A percentile compares a stretch with the other conserved stretches of the same genome.
Conservation (phyloP, 179 eudicot species). For the Nepenthes alata region DNA sequence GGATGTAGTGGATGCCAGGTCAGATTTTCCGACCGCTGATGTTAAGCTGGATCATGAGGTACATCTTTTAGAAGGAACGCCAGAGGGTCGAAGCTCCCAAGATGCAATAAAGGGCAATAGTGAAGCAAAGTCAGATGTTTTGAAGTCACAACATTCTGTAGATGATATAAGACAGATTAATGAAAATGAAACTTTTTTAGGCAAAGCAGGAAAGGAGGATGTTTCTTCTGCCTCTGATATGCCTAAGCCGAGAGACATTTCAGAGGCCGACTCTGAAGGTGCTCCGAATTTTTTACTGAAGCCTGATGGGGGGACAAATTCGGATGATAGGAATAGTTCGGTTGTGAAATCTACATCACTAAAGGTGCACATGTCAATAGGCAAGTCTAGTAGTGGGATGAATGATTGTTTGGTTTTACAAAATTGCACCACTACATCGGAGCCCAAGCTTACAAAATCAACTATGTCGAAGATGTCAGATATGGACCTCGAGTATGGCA, state of each 20-base stretch:
- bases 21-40: slow-evolving; percentile 17
- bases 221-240: slow-evolving; percentile 16
- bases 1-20: slow-evolving; percentile 15
- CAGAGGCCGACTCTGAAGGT: slow-evolving; percentile 15
- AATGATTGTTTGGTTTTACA: slow-evolving; percentile 10
- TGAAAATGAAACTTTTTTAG: slow-evolving; percentile 15
- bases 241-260: slow-evolving; percentile 13
- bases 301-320: slow-evolving; percentile 9
- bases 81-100: slow-evolving; percentile 14
- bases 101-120: slow-evolving; percentile 11
- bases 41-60: slow-evolving; percentile 15
- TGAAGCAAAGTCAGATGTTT: slow-evolving; percentile 17
- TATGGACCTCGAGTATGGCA: slow-evolving; percentile 55
- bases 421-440: slow-evolving; percentile 10
- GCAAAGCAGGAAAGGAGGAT: slow-evolving; percentile 14
- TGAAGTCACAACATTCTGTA: slow-evolving; percentile 11
- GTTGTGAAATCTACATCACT: slow-evolving; percentile 6
- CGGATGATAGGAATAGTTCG: slow-evolving; percentile 14
- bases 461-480: slow-evolving; percentile 34
- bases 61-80: slow-evolving; percentile 14
- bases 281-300: slow-evolving; percentile 19
- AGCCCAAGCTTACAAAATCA: slow-evolving; percentile 17
- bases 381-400: slow-evolving; percentile 12
- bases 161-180: slow-evolving; percentile 18
- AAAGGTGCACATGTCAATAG: slow-evolving; percentile 2